Evolutionary conservation across 352 stramenopile species (phyloP).

Genomic region (Pythium grandisporangium): DNA sequence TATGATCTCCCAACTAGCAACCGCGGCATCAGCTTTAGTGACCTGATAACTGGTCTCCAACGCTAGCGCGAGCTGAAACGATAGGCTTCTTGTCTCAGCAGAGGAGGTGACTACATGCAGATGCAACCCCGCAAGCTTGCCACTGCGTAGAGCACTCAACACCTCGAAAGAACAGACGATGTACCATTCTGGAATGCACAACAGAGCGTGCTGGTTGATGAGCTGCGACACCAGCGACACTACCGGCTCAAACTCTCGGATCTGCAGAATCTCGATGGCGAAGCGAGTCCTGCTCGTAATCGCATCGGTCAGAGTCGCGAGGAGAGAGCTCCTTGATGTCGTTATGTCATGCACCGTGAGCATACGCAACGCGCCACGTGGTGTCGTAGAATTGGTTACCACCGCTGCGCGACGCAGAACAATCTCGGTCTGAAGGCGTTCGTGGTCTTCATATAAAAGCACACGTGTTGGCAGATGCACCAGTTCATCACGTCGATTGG

Average conservation of each 20-base stretch:
- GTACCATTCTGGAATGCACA: constrained; percentile 42
- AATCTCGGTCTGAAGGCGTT: constrained; percentile 4
- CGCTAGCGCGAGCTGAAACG: too few species aligned
- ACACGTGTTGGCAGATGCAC: constrained; percentile 12
- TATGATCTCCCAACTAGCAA: too few species aligned
- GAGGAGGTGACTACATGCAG: neutral
- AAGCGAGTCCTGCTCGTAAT: constrained; percentile 29
- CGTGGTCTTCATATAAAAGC: constrained; percentile 6
- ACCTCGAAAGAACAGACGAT: constrained; percentile 23
- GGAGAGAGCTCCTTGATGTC: neutral
- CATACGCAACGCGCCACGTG: constrained; percentile 1
- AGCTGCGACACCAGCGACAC: constrained; percentile 30
- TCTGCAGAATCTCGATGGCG: constrained; percentile 24
- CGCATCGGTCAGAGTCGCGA: constrained; percentile 3
- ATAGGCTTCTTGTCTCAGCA: too few species aligned
- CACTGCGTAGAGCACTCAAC: constrained; percentile 9
- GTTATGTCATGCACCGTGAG: neutral
- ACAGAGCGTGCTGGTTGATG: constrained; percentile 40
- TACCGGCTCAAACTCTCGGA: constrained; percentile 17
- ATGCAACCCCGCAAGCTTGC: neutral
- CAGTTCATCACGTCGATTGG: constrained; percentile 12
- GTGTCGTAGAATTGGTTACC: neutral
- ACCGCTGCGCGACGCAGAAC: constrained; percentile 6
- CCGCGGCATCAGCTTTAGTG: too few species aligned
- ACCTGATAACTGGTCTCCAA: too few species aligned